Evolutionary conservation across 192 early-diverging fungal genomes (phyloP).

Genomic region (Linnemannia hyalina): DNA sequence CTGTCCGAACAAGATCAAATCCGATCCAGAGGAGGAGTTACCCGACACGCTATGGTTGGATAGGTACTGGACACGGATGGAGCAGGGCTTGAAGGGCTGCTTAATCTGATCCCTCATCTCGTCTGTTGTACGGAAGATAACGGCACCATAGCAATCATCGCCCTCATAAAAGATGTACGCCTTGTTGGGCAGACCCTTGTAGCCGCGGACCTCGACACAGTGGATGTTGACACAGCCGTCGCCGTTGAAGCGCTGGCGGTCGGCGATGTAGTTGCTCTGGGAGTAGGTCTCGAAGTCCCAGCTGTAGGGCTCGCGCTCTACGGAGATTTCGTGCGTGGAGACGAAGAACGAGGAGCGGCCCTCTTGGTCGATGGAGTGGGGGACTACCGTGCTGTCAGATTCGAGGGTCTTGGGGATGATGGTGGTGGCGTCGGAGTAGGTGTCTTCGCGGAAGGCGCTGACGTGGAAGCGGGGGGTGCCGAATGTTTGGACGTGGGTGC

Average conservation of each 20-base stretch:
- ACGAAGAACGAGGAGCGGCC: not conserved
- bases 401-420: not conserved
- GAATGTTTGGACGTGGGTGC: not conserved
- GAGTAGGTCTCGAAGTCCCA: slow-evolving; percentile 33
- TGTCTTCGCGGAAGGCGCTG: slow-evolving; percentile 3
- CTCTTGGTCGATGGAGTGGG: not conserved
- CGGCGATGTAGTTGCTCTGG: slow-evolving; percentile 13
- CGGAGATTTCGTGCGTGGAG: not conserved
- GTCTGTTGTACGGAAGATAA: slow-evolving; percentile 1
- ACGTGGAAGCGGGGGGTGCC: slow-evolving; percentile 6
- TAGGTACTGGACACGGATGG: slow-evolving; percentile 21
- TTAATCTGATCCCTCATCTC: slow-evolving; percentile 8
- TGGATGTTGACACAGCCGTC: slow-evolving; percentile 23
- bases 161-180: slow-evolving; percentile 33
- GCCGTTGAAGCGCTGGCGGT: slow-evolving; percentile 31
- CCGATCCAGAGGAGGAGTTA: slow-evolving; percentile 2
- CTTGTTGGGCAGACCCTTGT: slow-evolving; percentile 20
- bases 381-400: not conserved
- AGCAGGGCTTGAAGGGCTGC: slow-evolving; percentile 18
- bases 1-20: slow-evolving; percentile 9
- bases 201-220: slow-evolving; percentile 4
- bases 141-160: slow-evolving; percentile 3
- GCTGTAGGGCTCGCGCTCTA: not conserved
- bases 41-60: slow-evolving; percentile 2
- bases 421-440: slow-evolving; percentile 3